These are phyloP conservation scores for Blastobotrys parvus DNA, from an alignment of 805 yeast genomes.

Conservation along the genomic window DNA sequence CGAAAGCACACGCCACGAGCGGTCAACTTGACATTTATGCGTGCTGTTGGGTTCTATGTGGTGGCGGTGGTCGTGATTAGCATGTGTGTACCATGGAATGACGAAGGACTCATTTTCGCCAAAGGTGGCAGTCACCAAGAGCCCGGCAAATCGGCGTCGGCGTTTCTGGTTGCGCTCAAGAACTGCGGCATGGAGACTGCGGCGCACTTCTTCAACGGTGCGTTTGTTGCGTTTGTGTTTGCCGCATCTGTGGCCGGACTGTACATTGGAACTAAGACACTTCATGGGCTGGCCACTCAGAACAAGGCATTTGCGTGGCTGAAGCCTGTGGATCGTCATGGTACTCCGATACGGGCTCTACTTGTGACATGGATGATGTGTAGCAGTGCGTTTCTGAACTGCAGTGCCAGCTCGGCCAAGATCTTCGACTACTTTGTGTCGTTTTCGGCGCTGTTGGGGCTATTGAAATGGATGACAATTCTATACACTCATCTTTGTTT, in stretches of 20 bases:
- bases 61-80: conserved; percentile 75
- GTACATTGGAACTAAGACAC: conserved; percentile 49
- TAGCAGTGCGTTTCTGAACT: conserved; percentile 63
- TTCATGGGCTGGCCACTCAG: conserved; percentile 61
- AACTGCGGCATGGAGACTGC: conserved; percentile 51
- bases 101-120: conserved; percentile 38
- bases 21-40: conserved; percentile 62
- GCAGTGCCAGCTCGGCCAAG: conserved; percentile 28
- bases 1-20: conserved; percentile 66
- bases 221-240: conserved; percentile 75
- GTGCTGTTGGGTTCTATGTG: conserved; percentile 59
- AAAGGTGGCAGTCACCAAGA: conserved; percentile 10
- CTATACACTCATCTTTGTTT: conserved; percentile 59
- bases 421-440: conserved; percentile 49
- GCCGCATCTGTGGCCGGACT: conserved; percentile 60
- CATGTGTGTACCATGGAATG: conserved; percentile 62
- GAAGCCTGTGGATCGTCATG: conserved; percentile 49
- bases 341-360: conserved; percentile 57
- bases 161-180: conserved; percentile 76
- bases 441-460: conserved; percentile 67
- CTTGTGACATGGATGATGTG: conserved; percentile 47
- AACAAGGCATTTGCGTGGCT: conserved; percentile 69
- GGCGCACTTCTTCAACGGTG: conserved; percentile 72
- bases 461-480: conserved; percentile 68
- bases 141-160: conserved; percentile 34